phyloP scores from a whole-genome alignment of 306 rosid genomes.

The Hippophae gyantsensis region DNA sequence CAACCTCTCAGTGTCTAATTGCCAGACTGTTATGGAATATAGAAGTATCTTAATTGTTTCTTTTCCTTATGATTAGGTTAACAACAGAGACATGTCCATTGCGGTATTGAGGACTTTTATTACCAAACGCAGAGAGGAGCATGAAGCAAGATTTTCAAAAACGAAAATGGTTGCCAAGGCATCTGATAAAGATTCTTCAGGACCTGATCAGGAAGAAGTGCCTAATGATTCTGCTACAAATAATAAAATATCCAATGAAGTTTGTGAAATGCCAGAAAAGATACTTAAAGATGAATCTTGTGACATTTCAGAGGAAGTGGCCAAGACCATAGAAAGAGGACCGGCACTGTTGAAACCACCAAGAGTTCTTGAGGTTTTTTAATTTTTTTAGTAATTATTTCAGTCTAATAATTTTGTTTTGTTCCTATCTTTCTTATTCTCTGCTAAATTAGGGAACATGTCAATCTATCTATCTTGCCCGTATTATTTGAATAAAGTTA shows the following conservation, averaged over 20 bases:
- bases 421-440: not conserved
- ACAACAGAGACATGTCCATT: constrained; percentile 88
- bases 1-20: too few relatives aligned
- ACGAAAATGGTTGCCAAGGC: constrained; percentile 28
- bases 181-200: constrained; percentile 30
- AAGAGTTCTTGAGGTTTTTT: constrained; percentile 81
- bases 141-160: constrained; percentile 47
- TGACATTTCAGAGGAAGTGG: constrained; percentile 32
- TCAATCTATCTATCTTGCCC: not conserved
- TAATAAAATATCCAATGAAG: constrained; percentile 39
- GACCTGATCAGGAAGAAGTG: constrained; percentile 35
- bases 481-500: constrained; percentile 6
- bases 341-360: constrained; percentile 52
- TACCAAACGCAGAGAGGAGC: constrained; percentile 59
- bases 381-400: not conserved
- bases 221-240: constrained; percentile 25
- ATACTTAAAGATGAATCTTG: constrained; percentile 41
- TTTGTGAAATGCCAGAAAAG: constrained; percentile 33
- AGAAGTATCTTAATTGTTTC: not conserved
- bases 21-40: too few relatives aligned
- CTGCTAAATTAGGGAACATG: not conserved
- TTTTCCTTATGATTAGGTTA: constrained; percentile 48
- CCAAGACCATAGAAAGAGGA: constrained; percentile 40
- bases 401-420: not conserved
- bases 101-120: constrained; percentile 85